These are phyloP conservation scores for Filobasidium wieringae DNA, from an alignment of 768 basidiomycete species.

Conservation along the genomic window DNA sequence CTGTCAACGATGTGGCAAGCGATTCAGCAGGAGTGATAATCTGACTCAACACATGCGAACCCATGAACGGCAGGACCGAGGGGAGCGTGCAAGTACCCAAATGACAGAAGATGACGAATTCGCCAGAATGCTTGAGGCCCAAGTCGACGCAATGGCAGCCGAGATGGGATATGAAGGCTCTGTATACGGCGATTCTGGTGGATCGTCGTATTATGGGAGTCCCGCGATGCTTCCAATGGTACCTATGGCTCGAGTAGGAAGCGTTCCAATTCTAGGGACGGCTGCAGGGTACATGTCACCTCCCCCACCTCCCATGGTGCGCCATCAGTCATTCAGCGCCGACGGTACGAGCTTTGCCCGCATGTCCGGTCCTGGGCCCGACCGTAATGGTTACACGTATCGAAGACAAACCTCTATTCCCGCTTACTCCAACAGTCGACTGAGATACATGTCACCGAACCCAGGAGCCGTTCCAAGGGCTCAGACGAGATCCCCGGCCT, in stretches of 20 bases:
- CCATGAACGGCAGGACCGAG: slow-evolving; percentile 46
- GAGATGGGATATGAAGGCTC: slow-evolving; percentile 3
- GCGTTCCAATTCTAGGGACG: background rate
- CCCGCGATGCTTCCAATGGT: background rate
- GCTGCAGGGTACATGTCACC: background rate
- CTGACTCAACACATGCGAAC: slow-evolving; percentile 76
- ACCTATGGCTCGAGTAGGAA: background rate
- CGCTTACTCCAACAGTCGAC: background rate
- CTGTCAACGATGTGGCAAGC: slow-evolving; percentile 63
- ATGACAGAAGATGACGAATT: slow-evolving; percentile 26
- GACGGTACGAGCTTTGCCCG: background rate
- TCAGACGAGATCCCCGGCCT: background rate
- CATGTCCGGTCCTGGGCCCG: background rate
- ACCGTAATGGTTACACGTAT: background rate
- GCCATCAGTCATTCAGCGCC: background rate
- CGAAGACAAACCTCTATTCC: background rate
- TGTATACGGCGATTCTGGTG: background rate
- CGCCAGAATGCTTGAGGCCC: slow-evolving; percentile 20
- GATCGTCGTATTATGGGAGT: background rate
- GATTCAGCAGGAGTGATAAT: slow-evolving; percentile 81
- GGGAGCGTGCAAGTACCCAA: slow-evolving; percentile 20
- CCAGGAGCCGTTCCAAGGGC: background rate
- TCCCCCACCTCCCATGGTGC: background rate
- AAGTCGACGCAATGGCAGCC: slow-evolving; percentile 27
- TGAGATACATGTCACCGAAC: background rate